These are phyloP conservation scores for Plasmopara halstedii DNA, from an alignment of 352 stramenopile genomes.

Conservation along the genomic window DNA sequence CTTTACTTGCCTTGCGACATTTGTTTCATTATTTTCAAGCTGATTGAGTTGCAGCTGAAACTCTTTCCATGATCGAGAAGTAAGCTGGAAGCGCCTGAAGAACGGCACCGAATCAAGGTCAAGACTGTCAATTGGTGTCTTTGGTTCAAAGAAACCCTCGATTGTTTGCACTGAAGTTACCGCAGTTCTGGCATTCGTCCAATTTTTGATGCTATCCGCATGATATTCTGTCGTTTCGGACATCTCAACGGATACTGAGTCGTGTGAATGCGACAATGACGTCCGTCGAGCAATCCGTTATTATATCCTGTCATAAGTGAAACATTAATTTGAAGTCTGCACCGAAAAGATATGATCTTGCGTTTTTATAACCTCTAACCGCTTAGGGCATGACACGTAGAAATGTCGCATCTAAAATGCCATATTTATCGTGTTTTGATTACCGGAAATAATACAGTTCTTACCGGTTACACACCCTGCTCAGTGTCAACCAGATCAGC, in stretches of 20 bases:
- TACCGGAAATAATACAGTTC: too few species aligned
- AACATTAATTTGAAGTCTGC: too few species aligned
- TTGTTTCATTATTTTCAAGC: conserved; percentile 10
- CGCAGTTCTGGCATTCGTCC: too few species aligned
- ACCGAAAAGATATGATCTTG: too few species aligned
- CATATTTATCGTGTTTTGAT: too few species aligned
- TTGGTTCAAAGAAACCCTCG: conserved; percentile 25
- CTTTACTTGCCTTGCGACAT: conserved; percentile 35
- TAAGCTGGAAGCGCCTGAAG: conserved; percentile 31
- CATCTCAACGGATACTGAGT: conserved; percentile 5
- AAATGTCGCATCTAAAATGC: too few species aligned
- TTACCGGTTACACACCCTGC: too few species aligned
- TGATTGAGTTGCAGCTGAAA: conserved; percentile 17
- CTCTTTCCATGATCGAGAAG: conserved; percentile 17
- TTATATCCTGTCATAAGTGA: background rate
- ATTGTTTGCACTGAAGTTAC: conserved; percentile 11
- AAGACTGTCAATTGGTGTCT: background rate
- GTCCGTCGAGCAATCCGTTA: background rate
- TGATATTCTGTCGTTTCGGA: conserved; percentile 10
- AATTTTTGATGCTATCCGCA: too few species aligned
- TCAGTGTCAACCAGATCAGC: too few species aligned
- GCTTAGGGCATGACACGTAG: too few species aligned
- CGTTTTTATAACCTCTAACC: too few species aligned
- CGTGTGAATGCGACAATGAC: conserved; percentile 4
- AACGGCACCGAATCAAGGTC: conserved; percentile 3